Base-by-base conservation (phyloP, 495 filamentous ascomycete species). In the Aspergillus ostianus region DNA sequence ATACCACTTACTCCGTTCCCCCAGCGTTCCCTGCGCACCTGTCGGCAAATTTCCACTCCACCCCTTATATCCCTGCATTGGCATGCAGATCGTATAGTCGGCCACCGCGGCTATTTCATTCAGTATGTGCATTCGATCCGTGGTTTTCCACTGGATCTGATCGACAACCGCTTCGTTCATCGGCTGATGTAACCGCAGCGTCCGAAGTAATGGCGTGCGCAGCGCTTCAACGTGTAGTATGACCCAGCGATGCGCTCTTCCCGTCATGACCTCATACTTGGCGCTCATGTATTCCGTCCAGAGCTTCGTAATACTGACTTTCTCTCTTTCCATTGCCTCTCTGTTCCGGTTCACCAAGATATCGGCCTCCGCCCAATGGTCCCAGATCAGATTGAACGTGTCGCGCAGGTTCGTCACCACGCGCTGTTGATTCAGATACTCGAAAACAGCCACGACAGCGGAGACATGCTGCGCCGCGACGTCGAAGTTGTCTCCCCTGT, bases 241-340 rank as follows among this genome's bases (percentile, higher is more conserved):
- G 19, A 72, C 64, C 69, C 68, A 77, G 45, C 55, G 41, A 45
- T 73, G 70, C 6, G 73, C 66, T n/a, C 66, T 63, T n/a, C 60
- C 58, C 12, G 64, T 64, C 53, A 74, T 70, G 7, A 68, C 57
- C 45, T 70, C 56, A 36, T 63, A 69, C 13, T 69, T 64, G 0
- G 55, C 54, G 4, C 46, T 17, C 18, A 72, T 70, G 51, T 64
- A 77, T 41, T 65, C 56, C 10, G 63, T 61, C 72, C 72, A 77
- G 0, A 73, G 62, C 23, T 56, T 58, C 3, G 64, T 51, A 8
- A 74, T n/a, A 29, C 55, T 65, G 17, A 67, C 48, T 13, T 4
- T 52, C 3, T 57, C 18, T 23, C 62, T 41, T 3, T 51, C 59
- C 1, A 54, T 29, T 5, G 30, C 4, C 0, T 57, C 53, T 17